Evolutionary conservation across 2,329 filamentous ascomycete species (phyloP).

Genomic region (Escovopsis weberi): DNA sequence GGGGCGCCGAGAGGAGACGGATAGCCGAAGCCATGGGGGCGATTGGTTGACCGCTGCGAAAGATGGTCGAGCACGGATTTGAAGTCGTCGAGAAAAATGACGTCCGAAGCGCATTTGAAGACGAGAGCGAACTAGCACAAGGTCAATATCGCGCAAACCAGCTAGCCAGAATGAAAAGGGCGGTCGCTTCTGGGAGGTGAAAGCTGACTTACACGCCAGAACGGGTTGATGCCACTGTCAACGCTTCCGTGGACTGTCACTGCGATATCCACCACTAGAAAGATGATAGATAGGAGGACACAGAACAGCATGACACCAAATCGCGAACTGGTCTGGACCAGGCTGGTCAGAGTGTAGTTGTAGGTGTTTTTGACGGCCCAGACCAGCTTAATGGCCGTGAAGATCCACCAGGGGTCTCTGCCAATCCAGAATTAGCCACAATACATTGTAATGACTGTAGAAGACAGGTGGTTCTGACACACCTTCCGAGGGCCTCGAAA

Average conservation of each 20-base stretch:
- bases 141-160: background rate
- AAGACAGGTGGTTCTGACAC: background rate
- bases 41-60: background rate
- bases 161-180: background rate
- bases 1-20: background rate
- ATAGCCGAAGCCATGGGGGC: background rate
- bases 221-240: constrained; percentile 8
- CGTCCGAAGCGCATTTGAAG: constrained; percentile 9
- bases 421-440: background rate
- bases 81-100: constrained; percentile 9
- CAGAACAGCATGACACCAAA: constrained; percentile 8
- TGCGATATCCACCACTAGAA: constrained; percentile 5
- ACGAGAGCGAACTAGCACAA: constrained; percentile 7
- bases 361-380: constrained; percentile 8
- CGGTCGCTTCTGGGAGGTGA: background rate
- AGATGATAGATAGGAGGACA: constrained; percentile 7
- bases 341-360: constrained; percentile 3
- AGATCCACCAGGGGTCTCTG: constrained; percentile 9
- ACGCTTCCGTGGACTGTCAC: background rate
- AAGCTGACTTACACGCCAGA: constrained; percentile 4
- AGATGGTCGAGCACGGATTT: constrained; percentile 8
- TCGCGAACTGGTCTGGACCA: constrained; percentile 6
- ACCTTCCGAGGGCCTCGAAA: constrained; percentile 5
- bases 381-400: constrained; percentile 8
- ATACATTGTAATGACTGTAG: background rate